phyloP scores from a whole-genome alignment of 2,329 filamentous ascomycete genomes.

The Trichoderma sp. region DNA sequence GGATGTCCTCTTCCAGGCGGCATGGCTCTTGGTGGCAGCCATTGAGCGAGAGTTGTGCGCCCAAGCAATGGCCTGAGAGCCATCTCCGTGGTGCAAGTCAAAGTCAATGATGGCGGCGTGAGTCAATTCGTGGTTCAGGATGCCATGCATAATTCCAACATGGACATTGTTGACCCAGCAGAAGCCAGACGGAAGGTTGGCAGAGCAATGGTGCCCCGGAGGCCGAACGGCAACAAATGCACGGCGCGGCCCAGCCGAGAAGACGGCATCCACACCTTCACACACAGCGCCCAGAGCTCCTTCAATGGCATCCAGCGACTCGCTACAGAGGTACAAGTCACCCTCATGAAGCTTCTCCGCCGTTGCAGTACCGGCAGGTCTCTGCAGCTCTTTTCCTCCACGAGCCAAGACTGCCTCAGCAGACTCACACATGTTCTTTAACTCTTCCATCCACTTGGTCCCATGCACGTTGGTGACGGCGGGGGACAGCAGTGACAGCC shows the following conservation, averaged over 20 bases:
- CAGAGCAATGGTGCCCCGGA: constrained; percentile 93
- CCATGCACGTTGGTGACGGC: constrained; percentile 91
- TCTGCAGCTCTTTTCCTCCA: constrained; percentile 73
- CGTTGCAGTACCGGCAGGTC: constrained; percentile 52
- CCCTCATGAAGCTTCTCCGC: constrained; percentile 73
- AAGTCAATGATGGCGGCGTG: constrained; percentile 94
- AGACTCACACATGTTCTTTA: constrained; percentile 78
- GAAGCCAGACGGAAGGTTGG: constrained; percentile 86
- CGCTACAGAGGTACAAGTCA: constrained; percentile 84
- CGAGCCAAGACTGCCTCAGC: constrained; percentile 75
- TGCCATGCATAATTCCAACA: constrained; percentile 89
- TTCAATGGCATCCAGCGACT: constrained; percentile 84
- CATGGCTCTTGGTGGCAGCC: constrained; percentile 65
- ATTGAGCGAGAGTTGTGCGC: constrained; percentile 72
- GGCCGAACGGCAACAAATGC: constrained; percentile 92
- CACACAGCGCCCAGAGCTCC: constrained; percentile 90
- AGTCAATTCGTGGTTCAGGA: constrained; percentile 78
- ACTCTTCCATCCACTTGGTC: constrained; percentile 86
- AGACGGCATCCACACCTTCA: constrained; percentile 86
- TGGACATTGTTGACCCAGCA: constrained; percentile 99
- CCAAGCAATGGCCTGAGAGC: constrained; percentile 95
- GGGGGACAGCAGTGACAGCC: constrained; percentile 67
- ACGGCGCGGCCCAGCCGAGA: constrained; percentile 63
- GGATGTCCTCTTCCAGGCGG: constrained; percentile 74
- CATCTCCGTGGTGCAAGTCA: constrained; percentile 88